phyloP scores from a whole-genome alignment of 2,329 filamentous ascomycete genomes.

The Trichoderma simmonsii region DNA sequence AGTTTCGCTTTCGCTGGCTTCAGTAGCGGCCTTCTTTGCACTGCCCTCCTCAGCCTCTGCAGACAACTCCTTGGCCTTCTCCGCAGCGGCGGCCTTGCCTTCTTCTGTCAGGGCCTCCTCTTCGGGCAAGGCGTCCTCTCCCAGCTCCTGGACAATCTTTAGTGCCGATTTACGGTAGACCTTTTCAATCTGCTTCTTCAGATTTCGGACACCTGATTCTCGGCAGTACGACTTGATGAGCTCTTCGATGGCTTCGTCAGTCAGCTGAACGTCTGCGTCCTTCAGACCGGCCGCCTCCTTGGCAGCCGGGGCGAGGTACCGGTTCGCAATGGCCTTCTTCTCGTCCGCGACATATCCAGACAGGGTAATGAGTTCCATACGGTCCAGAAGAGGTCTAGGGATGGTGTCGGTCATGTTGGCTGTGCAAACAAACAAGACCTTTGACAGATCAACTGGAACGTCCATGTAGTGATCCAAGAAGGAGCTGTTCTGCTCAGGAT shows the following conservation, averaged over 20 bases:
- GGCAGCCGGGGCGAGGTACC: constrained; percentile 88
- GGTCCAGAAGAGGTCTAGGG: constrained; percentile 84
- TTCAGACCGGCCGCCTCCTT: constrained; percentile 90
- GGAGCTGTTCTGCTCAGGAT: constrained; percentile 95
- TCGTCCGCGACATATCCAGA: constrained; percentile 97
- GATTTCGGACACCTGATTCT: constrained; percentile 91
- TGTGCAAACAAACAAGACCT: constrained; percentile 97
- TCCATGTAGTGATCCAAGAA: constrained; percentile 99
- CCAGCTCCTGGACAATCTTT: constrained; percentile 93
- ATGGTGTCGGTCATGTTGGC: constrained; percentile 99
- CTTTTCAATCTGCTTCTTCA: constrained; percentile 99
- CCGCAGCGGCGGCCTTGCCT: constrained; percentile 74
- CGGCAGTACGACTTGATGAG: constrained; percentile 98
- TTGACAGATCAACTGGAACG: constrained; percentile 93
- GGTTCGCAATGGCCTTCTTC: constrained; percentile 97
- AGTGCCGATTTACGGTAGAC: constrained; percentile 95
- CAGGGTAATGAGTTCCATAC: constrained; percentile 96
- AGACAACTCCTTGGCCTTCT: constrained; percentile 50
- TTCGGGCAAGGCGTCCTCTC: constrained; percentile 78
- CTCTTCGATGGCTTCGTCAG: constrained; percentile 85
- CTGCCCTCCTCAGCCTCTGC: constrained; percentile 22
- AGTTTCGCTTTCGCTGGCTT: constrained; percentile 36
- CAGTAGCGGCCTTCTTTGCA: constrained; percentile 27
- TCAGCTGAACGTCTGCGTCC: constrained; percentile 83
- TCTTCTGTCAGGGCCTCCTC: constrained; percentile 80